phyloP scores from a whole-genome alignment of 2,329 filamentous ascomycete species.

The Fusarium tjaetaba region DNA sequence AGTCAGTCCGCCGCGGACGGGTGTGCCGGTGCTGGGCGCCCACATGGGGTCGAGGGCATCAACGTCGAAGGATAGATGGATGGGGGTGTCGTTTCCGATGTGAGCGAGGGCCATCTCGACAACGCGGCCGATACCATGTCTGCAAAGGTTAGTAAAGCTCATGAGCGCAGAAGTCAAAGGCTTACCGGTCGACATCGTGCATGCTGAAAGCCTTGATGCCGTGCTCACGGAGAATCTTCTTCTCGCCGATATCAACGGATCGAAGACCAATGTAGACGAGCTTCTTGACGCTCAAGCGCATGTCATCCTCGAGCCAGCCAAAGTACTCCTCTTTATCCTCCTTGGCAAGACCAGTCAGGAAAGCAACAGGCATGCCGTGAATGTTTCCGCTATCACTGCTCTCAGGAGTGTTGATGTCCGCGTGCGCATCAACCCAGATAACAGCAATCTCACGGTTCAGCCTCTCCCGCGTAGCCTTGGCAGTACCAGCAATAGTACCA shows the following conservation, averaged over 20 bases:
- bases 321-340: conserved; percentile 83
- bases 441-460: conserved; percentile 86
- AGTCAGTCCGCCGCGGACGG: conserved; percentile 91
- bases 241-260: conserved; percentile 94
- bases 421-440: conserved; percentile 98
- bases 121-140: conserved; percentile 91
- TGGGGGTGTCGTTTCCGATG: conserved; percentile 93
- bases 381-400: conserved; percentile 90
- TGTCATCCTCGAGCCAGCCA: conserved; percentile 84
- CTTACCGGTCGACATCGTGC: conserved; percentile 93
- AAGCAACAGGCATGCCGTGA: conserved; percentile 97
- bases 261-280: conserved; percentile 96
- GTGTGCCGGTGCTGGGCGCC: conserved; percentile 95
- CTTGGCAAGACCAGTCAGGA: conserved; percentile 84
- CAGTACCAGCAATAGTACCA: conserved; percentile 87
- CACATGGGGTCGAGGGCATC: conserved; percentile 96
- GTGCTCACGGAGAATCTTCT: conserved; percentile 87
- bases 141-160: conserved; percentile 47
- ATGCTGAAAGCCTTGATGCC: conserved; percentile 97
- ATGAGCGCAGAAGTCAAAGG: background rate
- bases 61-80: conserved; percentile 97
- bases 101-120: conserved; percentile 99
- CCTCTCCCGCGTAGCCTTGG: conserved; percentile 86
- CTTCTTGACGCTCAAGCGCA: conserved; percentile 78
- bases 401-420: conserved; percentile 97